Evolutionary conservation across 225 moss, liverwort and hornwort species (phyloP).

Genomic region (Pleurozium schreberi): DNA sequence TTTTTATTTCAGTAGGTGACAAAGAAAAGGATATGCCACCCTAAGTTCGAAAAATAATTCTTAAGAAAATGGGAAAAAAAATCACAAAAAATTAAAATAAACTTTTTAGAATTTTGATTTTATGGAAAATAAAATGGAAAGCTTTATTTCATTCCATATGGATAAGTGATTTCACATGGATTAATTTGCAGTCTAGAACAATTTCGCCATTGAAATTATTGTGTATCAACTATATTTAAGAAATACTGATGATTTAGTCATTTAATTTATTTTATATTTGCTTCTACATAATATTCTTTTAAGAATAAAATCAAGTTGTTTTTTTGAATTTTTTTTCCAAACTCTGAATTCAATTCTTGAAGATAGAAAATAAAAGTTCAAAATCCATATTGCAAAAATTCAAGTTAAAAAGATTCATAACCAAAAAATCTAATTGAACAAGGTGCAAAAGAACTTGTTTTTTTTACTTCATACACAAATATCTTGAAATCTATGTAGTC

Average conservation of each 20-base stretch:
- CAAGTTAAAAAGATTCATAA: neutral
- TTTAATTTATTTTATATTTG: neutral
- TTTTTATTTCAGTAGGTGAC: fast-evolving
- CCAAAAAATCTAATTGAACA: neutral
- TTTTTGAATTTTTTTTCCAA: neutral
- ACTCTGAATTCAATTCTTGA: neutral
- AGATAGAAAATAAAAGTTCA: neutral
- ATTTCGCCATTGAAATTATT: fast-evolving
- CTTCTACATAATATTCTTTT: neutral
- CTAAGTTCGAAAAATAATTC: no score
- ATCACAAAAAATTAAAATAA: no score
- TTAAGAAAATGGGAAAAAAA: no score
- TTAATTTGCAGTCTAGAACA: no score
- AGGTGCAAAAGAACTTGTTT: neutral
- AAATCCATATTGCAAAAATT: neutral
- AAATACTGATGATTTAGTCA: neutral
- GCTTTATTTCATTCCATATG: neutral
- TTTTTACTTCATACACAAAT: neutral
- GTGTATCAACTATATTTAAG: neutral
- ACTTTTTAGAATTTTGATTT: neutral
- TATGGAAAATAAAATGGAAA: neutral
- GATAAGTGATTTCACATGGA: neutral
- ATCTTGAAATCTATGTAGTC: neutral
- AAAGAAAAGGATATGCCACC: no score
- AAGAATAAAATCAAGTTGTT: neutral